A percentile compares a stretch with the other conserved stretches of the same genome.
These are phyloP conservation scores for Botryotinia calthae DNA, from an alignment of 2,329 filamentous ascomycete genomes.

Conservation along the genomic window DNA sequence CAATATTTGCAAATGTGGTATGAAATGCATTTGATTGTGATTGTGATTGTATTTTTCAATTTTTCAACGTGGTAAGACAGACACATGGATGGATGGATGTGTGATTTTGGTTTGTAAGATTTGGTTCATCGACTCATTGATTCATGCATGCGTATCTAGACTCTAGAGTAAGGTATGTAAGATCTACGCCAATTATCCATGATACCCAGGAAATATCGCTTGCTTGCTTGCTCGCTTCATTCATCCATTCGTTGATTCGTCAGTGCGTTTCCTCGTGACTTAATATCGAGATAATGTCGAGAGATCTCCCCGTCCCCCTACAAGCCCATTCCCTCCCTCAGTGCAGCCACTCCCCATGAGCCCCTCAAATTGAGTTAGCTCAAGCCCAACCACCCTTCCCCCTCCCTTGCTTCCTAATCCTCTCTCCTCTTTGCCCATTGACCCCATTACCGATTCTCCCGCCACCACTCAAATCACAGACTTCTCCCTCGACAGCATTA, in stretches of 20 bases:
- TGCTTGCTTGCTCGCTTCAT: neutral
- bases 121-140: neutral
- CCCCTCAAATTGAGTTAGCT: neutral
- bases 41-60: neutral
- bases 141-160: neutral
- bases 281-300: neutral
- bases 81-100: neutral
- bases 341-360: neutral
- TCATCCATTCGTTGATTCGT: neutral
- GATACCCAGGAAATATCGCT: neutral
- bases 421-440: neutral
- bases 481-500: conserved; percentile 33
- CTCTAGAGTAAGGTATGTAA: neutral
- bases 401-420: neutral
- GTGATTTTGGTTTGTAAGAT: neutral
- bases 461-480: conserved; percentile 30
- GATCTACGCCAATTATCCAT: neutral
- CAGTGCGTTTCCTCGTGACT: neutral
- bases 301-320: neutral
- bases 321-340: neutral
- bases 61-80: neutral
- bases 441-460: neutral
- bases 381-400: neutral
- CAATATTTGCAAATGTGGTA: neutral
- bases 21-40: neutral